Evolutionary conservation across 345 rosid genomes (phyloP).

Genomic region (Populus davidiana): DNA sequence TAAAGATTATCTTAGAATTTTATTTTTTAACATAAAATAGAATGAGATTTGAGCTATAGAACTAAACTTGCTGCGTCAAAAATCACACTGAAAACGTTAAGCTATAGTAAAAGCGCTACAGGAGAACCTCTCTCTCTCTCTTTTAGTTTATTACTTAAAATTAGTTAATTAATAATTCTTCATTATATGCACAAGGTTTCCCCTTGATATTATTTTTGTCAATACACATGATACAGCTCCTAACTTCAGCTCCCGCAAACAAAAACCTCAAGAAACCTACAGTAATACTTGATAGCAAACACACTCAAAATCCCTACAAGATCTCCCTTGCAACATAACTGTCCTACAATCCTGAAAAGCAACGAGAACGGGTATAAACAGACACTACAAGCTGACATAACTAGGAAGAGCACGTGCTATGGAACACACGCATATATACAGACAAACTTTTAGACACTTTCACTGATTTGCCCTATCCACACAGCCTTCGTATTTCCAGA

Average conservation of each 20-base stretch:
- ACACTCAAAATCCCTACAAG: slow-evolving; percentile 36
- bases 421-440: not conserved
- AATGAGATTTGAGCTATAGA: no score
- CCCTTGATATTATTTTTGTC: not conserved
- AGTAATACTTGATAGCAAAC: not conserved
- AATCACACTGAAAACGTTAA: no score
- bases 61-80: no score
- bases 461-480: not conserved
- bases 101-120: no score
- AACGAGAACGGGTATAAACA: not conserved
- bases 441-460: not conserved
- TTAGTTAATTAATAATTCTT: not conserved
- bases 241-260: not conserved
- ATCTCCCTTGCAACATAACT: not conserved
- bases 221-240: not conserved
- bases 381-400: slow-evolving; percentile 2
- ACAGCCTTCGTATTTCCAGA: not conserved
- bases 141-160: no score
- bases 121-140: no score
- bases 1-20: no score
- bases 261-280: not conserved
- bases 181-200: not conserved
- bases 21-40: no score
- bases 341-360: slow-evolving; percentile 1
- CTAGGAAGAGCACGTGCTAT: not conserved